Conservation (phyloP, 2,329 filamentous ascomycete genomes). For the Trichoderma sp. region DNA sequence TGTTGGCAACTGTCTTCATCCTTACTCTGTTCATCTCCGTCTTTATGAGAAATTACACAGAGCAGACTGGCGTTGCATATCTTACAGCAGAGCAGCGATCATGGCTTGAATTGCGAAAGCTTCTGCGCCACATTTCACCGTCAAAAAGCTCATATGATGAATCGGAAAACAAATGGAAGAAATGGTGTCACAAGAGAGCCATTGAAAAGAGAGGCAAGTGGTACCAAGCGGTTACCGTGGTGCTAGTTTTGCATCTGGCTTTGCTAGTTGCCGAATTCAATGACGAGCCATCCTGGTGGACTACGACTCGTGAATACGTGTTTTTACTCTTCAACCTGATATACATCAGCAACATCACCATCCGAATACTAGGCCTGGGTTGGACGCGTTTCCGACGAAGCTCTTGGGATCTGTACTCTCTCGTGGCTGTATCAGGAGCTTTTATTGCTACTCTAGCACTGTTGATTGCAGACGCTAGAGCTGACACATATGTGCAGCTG, state of each 20-base stretch:
- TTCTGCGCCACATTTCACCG: conserved; percentile 87
- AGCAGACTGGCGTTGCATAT: conserved; percentile 95
- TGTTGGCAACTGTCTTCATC: conserved; percentile 93
- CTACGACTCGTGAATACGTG: conserved; percentile 65
- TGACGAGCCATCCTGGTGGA: conserved; percentile 70
- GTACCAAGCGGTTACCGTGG: conserved; percentile 76
- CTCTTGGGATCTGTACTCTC: conserved; percentile 91
- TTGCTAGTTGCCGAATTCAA: conserved; percentile 85
- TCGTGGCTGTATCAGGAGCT: conserved; percentile 75
- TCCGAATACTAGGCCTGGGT: conserved; percentile 83
- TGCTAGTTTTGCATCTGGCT: conserved; percentile 79
- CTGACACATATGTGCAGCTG: conserved; percentile 69
- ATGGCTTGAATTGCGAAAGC: conserved; percentile 91
- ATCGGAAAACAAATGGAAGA: conserved; percentile 73
- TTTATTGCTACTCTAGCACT: conserved; percentile 78
- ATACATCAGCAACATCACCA: conserved; percentile 77
- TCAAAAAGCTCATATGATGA: conserved; percentile 87
- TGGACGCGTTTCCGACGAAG: conserved; percentile 91
- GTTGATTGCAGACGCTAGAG: conserved; percentile 58
- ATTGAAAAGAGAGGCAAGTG: conserved; percentile 92
- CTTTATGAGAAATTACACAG: conserved; percentile 99
- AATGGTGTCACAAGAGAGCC: conserved; percentile 92
- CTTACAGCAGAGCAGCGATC: conserved; percentile 93
- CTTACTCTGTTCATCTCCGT: conserved; percentile 97
- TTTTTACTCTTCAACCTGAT: conserved; percentile 81